A percentile compares a stretch with the other conserved stretches of the same genome.
Evolutionary conservation across 192 early-diverging fungal species (phyloP).

Genomic region (Backusella mclennaniae): DNA sequence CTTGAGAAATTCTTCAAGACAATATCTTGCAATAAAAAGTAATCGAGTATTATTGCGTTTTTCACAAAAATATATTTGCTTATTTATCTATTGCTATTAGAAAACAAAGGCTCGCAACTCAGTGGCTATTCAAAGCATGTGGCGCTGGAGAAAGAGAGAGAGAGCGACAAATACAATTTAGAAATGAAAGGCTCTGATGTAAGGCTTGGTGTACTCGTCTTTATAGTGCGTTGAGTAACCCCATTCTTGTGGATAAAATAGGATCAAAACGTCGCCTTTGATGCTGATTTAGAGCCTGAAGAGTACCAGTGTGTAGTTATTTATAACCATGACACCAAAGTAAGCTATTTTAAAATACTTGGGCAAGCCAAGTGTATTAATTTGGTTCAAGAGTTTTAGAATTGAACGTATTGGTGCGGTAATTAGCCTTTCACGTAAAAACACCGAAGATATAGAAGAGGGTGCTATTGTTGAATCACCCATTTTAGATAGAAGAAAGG

Average conservation of each 20-base stretch:
- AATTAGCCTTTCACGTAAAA: conserved; percentile 21
- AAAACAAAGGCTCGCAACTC: background rate
- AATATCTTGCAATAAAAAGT: conserved; percentile 12
- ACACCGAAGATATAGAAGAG: conserved; percentile 32
- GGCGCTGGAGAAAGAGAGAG: background rate
- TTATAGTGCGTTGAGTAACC: background rate
- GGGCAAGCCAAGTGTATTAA: background rate
- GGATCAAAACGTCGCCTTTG: background rate
- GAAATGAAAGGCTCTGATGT: conserved; percentile 7
- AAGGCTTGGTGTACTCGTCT: background rate
- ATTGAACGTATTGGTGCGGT: conserved; percentile 4
- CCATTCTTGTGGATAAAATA: background rate
- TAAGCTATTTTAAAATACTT: background rate
- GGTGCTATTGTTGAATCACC: background rate
- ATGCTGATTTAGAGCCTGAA: conserved; percentile 5
- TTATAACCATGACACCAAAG: conserved; percentile 9
- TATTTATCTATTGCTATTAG: background rate
- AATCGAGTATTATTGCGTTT: background rate
- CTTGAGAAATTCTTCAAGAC: background rate
- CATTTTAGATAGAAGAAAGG: background rate
- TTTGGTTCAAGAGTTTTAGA: background rate
- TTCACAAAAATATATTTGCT: background rate
- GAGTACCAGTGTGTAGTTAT: conserved; percentile 8
- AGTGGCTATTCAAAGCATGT: background rate
- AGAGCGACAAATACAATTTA: conserved; percentile 1